Conservation (phyloP, 306 rosid genomes). For the Calophaca sinica region DNA sequence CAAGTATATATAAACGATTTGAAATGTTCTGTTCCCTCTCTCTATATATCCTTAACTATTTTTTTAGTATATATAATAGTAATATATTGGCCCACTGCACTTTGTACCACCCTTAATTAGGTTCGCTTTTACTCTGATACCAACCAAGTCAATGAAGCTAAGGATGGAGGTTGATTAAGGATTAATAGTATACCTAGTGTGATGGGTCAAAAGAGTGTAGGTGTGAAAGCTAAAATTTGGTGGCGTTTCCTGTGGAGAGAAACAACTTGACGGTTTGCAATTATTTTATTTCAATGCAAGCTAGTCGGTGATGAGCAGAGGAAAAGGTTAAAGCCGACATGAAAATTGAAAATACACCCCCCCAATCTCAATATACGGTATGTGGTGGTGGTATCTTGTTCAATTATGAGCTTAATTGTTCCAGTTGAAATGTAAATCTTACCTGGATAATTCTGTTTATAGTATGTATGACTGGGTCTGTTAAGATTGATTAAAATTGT, state of each 20-base stretch:
- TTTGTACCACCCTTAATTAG: no score
- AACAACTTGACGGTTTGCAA: slow-evolving; percentile 22
- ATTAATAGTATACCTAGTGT: background rate
- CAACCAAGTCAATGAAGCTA: no score
- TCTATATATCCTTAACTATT: no score
- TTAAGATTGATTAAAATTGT: slow-evolving; percentile 13
- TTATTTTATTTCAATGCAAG: background rate
- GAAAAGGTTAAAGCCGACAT: slow-evolving; percentile 48
- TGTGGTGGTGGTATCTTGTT: background rate
- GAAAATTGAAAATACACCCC: background rate
- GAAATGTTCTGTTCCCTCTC: no score
- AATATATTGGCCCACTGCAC: no score
- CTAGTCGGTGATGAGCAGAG: background rate
- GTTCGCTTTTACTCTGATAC: no score
- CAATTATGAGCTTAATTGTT: background rate
- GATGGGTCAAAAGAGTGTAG: background rate
- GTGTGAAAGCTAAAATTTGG: slow-evolving; percentile 56
- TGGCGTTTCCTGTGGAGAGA: no score
- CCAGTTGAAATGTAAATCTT: slow-evolving; percentile 4
- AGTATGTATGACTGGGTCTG: background rate
- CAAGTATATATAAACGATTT: background rate
- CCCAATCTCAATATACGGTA: background rate
- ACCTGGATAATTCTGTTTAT: background rate
- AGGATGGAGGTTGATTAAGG: background rate
- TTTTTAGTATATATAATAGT: no score